Evolutionary conservation across 2,329 filamentous ascomycete species (phyloP).

Genomic region (Xylaria sp.): DNA sequence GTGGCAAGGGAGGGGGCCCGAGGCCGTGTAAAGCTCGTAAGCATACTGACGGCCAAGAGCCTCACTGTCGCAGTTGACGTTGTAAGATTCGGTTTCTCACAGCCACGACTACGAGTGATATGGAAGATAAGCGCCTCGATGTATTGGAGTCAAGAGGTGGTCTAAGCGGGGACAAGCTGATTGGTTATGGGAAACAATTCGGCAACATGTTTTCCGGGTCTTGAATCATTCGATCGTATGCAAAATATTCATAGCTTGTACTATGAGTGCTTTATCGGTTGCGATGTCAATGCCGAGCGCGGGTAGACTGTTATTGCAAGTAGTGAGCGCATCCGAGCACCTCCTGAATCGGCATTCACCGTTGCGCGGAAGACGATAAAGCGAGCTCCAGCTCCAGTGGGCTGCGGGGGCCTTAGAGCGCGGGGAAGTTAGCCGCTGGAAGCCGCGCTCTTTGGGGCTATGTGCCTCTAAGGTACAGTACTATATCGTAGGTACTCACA

Average conservation of each 20-base stretch:
- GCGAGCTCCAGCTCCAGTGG: constrained; percentile 35
- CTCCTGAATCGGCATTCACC: constrained; percentile 36
- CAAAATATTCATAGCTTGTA: neutral
- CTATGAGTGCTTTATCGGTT: constrained; percentile 11
- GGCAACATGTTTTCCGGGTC: constrained; percentile 2
- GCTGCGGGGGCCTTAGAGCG: constrained; percentile 30
- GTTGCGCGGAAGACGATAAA: constrained; percentile 26
- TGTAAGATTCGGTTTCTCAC: constrained; percentile 25
- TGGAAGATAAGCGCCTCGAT: constrained; percentile 10
- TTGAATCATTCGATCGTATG: neutral
- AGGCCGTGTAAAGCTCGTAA: constrained; percentile 41
- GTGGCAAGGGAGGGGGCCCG: constrained; percentile 35
- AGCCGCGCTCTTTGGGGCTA: constrained; percentile 20
- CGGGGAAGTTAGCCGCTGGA: constrained; percentile 34
- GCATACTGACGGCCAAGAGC: constrained; percentile 40
- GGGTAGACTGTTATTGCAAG: constrained; percentile 13
- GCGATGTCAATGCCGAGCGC: neutral
- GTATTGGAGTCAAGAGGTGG: constrained; percentile 6
- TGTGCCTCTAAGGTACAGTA: neutral
- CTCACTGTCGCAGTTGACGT: constrained; percentile 19
- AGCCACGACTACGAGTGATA: constrained; percentile 26
- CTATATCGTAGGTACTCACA: neutral
- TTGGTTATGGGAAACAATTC: constrained; percentile 5
- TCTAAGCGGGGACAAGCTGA: neutral
- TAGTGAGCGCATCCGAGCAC: constrained; percentile 5